phyloP scores from a whole-genome alignment of 495 filamentous ascomycete genomes.

The Hypoxylon fuscum region DNA sequence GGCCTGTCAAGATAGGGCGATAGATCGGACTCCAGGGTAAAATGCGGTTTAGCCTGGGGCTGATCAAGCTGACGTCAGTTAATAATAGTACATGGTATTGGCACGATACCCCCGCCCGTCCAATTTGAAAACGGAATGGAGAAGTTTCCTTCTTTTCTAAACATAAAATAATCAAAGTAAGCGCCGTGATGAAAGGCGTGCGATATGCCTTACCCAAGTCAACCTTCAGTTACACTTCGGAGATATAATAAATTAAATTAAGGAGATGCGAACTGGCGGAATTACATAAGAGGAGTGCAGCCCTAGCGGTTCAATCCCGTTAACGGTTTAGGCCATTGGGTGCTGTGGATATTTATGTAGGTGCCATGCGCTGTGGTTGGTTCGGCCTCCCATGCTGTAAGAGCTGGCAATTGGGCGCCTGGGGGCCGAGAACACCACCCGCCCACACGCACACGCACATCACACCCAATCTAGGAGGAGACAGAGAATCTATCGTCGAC shows the following conservation, averaged over 20 bases:
- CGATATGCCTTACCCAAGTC: no score
- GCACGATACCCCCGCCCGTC: background rate
- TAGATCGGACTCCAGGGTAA: slow-evolving; percentile 16
- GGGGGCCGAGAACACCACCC: slow-evolving; percentile 13
- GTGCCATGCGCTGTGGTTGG: background rate
- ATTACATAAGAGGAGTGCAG: background rate
- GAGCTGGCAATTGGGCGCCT: slow-evolving; percentile 9
- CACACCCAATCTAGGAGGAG: slow-evolving; percentile 11
- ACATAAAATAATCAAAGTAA: background rate
- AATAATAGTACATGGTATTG: background rate
- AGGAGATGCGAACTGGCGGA: background rate
- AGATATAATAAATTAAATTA: background rate
- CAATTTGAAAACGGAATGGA: background rate
- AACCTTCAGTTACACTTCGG: background rate
- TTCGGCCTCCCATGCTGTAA: slow-evolving; percentile 3
- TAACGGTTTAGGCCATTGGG: background rate
- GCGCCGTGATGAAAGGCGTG: background rate
- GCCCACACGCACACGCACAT: slow-evolving; percentile 6
- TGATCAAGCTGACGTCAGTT: slow-evolving; percentile 24
- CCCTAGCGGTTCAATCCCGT: background rate
- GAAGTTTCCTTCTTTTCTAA: background rate
- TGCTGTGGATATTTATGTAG: slow-evolving; percentile 1
- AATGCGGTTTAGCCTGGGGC: slow-evolving; percentile 18
- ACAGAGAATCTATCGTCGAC: slow-evolving; percentile 12
- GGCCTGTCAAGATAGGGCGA: slow-evolving; percentile 17